phyloP scores from a whole-genome alignment of 2,329 filamentous ascomycete species.

The Botrytis cinerea region DNA sequence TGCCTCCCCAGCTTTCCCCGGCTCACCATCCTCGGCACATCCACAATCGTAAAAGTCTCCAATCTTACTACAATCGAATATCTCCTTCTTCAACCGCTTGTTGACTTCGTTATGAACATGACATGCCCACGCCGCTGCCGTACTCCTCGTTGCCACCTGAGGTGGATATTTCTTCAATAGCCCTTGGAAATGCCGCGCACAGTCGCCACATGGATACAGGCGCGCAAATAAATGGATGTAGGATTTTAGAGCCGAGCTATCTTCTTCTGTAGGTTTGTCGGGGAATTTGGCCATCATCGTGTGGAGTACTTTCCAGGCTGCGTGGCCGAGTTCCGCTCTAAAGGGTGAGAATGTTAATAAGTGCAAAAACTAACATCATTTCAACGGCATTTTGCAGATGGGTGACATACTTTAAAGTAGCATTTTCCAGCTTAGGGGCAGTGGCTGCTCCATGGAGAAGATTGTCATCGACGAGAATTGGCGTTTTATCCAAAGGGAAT shows the following conservation, averaged over 20 bases:
- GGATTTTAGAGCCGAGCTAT: conserved; percentile 62
- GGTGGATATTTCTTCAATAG: conserved; percentile 64
- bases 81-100: conserved; percentile 59
- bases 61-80: conserved; percentile 67
- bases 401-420: conserved; percentile 67
- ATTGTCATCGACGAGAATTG: conserved; percentile 45
- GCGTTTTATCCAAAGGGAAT: conserved; percentile 27
- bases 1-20: conserved; percentile 43
- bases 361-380: not conserved
- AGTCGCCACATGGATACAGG: conserved; percentile 72
- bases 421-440: conserved; percentile 80
- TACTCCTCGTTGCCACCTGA: conserved; percentile 63
- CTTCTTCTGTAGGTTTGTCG: conserved; percentile 62
- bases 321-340: conserved; percentile 61
- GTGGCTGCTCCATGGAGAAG: conserved; percentile 70
- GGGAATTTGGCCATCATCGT: conserved; percentile 72
- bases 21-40: conserved; percentile 63
- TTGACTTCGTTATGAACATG: conserved; percentile 70
- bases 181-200: conserved; percentile 66
- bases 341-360: conserved; percentile 24
- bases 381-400: not conserved
- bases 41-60: conserved; percentile 73
- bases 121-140: conserved; percentile 68
- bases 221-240: conserved; percentile 67
- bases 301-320: conserved; percentile 70